Evolutionary conservation across 495 filamentous ascomycete genomes (phyloP), one percentile per base, ranked within the genome.

Genomic region (Cenococcum geophilum): DNA sequence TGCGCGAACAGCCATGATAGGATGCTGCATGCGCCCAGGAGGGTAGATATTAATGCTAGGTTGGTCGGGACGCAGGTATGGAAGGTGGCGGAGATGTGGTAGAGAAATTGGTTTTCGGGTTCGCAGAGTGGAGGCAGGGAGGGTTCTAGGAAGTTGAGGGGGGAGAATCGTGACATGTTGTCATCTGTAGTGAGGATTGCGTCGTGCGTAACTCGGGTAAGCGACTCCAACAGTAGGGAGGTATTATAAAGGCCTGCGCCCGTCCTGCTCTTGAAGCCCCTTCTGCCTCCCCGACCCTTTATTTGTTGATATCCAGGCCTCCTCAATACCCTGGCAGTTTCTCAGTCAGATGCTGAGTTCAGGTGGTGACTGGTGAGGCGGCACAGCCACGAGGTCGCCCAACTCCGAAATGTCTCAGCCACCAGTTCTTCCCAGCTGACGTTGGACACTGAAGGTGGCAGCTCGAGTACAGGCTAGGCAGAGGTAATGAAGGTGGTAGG

Each of bases 1-100:
- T 89, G 87, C 27, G 87, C 86, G 67, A 88, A 89, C n/a, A 89
- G 76, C 86, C 86, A 89, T 53, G 86, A 83, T 42, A 83, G 65
- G 40, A 89, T 88, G 67, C 83, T 86, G 60, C 83, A 71, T 0
- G 78, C 79, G 42, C 86, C 86, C 42, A 89, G 75, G n/a, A 79
- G 58, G 5, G 80, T 84, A 47, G 86, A 89, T 62, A 86, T 69
- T 61, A 89, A 75, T 55, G 85, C 84, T 42, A 88, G 79, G 57
- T 82, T 77, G 23, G 82, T 86, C 16, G 86, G 86, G 14, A 89
- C 71, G 74, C 86, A 89, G 56, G 81, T 83, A 66, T 85, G 80
- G 63, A 89, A 79, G 52, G 78, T 73, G 4, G 77, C 76, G 61
- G 86, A 89, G 56, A 89, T 56, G 20, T 74, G 67, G 56, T 77